Evolutionary conservation across 108 stramenopile species (phyloP), one percentile per base, ranked within the genome.

Genomic region (Schizochytrium sp.): DNA sequence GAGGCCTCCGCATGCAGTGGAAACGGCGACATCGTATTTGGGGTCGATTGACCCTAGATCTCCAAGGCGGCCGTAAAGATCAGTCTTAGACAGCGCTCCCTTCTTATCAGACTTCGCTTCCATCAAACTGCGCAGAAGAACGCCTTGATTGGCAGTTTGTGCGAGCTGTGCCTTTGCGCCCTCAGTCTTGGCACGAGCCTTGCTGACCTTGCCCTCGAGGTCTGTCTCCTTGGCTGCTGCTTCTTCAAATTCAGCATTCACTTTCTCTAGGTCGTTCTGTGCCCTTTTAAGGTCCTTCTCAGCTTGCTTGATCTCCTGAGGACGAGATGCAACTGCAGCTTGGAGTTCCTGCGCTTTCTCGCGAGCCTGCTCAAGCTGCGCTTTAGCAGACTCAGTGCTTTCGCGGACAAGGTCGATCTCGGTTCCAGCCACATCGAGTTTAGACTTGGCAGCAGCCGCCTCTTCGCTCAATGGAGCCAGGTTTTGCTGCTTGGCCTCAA

Each of bases 21-120:
- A 98, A 57, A 98, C 96, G 58, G 99, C 99, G 61, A 97, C 97
- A 91, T 99, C 99, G 91, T 98, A 97, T 90, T 97, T 90, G 57
- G 93, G 95, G 60, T 91, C 90, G 88, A 99, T 96, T 41, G 96
- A 91, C 28, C 97, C 98, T 50, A 99, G 94, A 90, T 98, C 98
- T 3, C 99, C 99, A 8, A 99, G 96, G 76, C 99, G 96, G 19
- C 99, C 99, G 72, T 95, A 91, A 46, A 99, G 91, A 38, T 98
- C 92, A 15, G 90, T 92, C 2, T 59, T 46, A 7, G 44, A 12
- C 10, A 10, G 88, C 2, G 64, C 42, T n/a, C 17, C 55, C 46
- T 49, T 28, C 61, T 88, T 69, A 44, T 8, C 69, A 4, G 61
- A 87, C 72, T 90, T 88, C 55, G 87, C 69, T 42, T 87, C 89